phyloP scores from a whole-genome alignment of 2,329 filamentous ascomycete genomes.

The Fusarium oxysporum region DNA sequence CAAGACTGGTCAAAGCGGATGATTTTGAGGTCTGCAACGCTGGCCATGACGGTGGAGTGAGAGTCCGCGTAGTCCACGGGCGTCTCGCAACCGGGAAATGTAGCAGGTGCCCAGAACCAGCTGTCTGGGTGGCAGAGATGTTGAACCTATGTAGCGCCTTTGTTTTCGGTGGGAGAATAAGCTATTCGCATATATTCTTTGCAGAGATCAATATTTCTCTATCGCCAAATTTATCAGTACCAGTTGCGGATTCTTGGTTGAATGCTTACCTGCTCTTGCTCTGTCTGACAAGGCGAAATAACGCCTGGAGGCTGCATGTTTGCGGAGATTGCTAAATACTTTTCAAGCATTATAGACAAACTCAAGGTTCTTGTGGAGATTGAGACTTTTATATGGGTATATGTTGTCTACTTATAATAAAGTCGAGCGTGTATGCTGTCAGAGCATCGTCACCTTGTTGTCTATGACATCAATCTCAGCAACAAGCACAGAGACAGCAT shows the following conservation, averaged over 20 bases:
- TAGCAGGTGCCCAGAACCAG: slow-evolving; percentile 35
- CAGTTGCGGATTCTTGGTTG: not conserved
- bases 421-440: slow-evolving; percentile 1
- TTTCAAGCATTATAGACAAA: no score
- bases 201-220: slow-evolving; percentile 22
- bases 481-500: not conserved
- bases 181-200: slow-evolving; percentile 34
- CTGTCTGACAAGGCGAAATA: slow-evolving; percentile 7
- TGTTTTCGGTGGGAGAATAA: slow-evolving; percentile 28
- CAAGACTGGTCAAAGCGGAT: slow-evolving; percentile 40
- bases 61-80: slow-evolving; percentile 42
- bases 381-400: not conserved
- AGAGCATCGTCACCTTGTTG: slow-evolving; percentile 11
- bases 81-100: slow-evolving; percentile 32
- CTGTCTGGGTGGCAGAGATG: slow-evolving; percentile 30
- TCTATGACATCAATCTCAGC: slow-evolving; percentile 15
- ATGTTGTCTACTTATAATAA: not conserved
- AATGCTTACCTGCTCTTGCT: slow-evolving; percentile 11
- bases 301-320: slow-evolving; percentile 7
- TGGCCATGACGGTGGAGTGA: slow-evolving; percentile 37
- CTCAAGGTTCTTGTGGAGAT: not conserved
- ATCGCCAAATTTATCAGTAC: not conserved
- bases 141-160: slow-evolving; percentile 19
- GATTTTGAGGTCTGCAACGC: slow-evolving; percentile 37
- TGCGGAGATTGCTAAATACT: not conserved